A percentile compares a stretch with the other conserved stretches of the same genome.
Evolutionary conservation across 1,284 basidiomycete species (phyloP).

Genomic region (Rhizoctonia solani): DNA sequence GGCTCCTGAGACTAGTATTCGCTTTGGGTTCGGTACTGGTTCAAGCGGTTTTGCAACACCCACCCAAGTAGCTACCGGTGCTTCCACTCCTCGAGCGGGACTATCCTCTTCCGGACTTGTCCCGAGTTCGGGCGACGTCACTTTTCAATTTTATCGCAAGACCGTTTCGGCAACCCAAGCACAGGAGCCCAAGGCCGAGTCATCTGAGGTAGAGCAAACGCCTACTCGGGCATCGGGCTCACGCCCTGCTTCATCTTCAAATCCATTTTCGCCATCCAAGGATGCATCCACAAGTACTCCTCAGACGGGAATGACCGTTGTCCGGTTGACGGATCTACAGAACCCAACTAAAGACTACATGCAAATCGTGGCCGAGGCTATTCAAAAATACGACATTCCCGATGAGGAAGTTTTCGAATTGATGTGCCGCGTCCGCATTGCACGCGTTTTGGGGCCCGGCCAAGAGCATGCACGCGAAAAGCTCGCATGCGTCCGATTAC

Average conservation of each 20-base stretch:
- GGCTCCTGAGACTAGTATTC: constrained; percentile 47
- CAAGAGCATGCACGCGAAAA: constrained; percentile 72
- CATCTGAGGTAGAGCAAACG: constrained; percentile 16
- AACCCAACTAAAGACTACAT: constrained; percentile 64
- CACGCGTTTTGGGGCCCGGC: constrained; percentile 64
- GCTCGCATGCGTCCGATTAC: constrained; percentile 78
- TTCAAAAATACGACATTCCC: constrained; percentile 75
- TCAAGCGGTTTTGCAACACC: constrained; percentile 28
- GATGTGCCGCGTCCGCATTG: constrained; percentile 83
- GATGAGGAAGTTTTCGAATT: constrained; percentile 88
- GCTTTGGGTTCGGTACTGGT: constrained; percentile 21
- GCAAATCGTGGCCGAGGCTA: constrained; percentile 74
- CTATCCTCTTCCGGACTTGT: background rate
- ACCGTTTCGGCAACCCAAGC: constrained; percentile 5
- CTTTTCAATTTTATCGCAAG: constrained; percentile 39
- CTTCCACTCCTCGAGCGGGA: constrained; percentile 6
- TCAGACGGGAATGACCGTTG: constrained; percentile 52
- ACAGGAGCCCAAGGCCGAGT: constrained; percentile 20
- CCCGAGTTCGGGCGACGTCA: constrained; percentile 34
- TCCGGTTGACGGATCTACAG: constrained; percentile 66
- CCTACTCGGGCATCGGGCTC: constrained; percentile 26
- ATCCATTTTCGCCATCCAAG: constrained; percentile 17
- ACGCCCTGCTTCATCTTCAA: background rate
- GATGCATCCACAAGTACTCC: constrained; percentile 4
- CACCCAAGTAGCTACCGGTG: constrained; percentile 20